Evolutionary conservation across 371 early-diverging fungal genomes (phyloP).

Genomic region (Dichotomocladium elegans): DNA sequence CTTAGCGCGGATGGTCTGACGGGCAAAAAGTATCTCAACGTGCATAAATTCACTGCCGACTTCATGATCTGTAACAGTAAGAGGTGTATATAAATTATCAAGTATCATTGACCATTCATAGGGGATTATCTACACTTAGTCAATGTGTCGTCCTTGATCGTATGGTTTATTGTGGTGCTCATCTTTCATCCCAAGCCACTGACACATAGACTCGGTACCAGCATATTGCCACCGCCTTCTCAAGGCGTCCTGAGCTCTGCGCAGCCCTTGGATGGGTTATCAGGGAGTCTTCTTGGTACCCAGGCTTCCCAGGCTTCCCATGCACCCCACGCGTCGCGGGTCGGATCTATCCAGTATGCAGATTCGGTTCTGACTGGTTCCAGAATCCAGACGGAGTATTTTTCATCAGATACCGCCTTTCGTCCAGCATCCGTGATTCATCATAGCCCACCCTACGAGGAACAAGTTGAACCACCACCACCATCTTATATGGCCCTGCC

Average conservation of each 20-base stretch:
- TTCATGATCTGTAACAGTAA: slow-evolving; percentile 46
- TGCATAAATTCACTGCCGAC: slow-evolving; percentile 38
- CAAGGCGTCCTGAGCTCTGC: slow-evolving; percentile 13
- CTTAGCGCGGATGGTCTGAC: slow-evolving; percentile 42
- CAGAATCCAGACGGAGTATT: too few species aligned
- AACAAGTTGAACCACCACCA: too few species aligned
- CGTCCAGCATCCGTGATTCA: too few species aligned
- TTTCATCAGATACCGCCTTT: too few species aligned
- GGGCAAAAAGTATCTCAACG: slow-evolving; percentile 19
- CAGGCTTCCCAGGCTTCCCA: slow-evolving; percentile 18
- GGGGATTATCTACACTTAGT: too few species aligned
- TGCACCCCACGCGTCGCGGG: too few species aligned
- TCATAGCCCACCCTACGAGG: too few species aligned
- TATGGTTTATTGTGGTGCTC: slow-evolving; percentile 26
- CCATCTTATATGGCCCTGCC: too few species aligned
- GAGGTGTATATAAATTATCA: too few species aligned
- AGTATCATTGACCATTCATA: too few species aligned
- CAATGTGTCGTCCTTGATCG: slow-evolving; percentile 16
- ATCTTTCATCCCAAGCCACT: slow-evolving; percentile 26
- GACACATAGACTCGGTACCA: not conserved
- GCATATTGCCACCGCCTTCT: slow-evolving; percentile 14
- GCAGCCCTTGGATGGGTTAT: slow-evolving; percentile 9
- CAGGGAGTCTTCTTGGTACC: slow-evolving; percentile 7
- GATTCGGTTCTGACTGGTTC: too few species aligned
- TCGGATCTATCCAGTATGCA: slow-evolving; percentile 14